Base-by-base conservation (phyloP, 2,329 filamentous ascomycete species). In the Sclerotinia borealis region DNA sequence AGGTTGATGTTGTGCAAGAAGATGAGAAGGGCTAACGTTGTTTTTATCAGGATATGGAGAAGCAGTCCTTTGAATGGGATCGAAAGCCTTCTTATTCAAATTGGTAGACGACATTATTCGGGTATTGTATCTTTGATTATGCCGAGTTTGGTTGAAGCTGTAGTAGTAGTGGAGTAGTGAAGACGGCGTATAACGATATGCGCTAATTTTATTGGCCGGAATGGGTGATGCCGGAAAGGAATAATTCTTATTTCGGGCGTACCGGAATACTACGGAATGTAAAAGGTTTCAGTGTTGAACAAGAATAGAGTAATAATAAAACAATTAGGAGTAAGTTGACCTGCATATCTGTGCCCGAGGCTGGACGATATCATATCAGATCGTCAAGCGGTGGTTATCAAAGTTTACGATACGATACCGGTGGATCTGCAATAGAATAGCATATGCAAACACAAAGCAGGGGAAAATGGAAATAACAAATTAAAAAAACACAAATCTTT, bases 11-110 rank as follows among this genome's bases (percentile, higher is more conserved):
- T 56, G 71, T 65, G 62, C 69, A 61, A 64, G 68, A 66, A 50
- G 69, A 34, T 62, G 50, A 48, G 54, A 58, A 70, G 72, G 71
- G 52, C 69, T 68, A 39, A 74, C 56, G 49, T 67, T 59, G 39
- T 59, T 61, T 19, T 72, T 71, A 65, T 73, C 68, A 47, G 67
- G 63, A 66, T 72, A 73, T 17, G 73, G 73, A 66, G 72, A 72
- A 49, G 68, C 60, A 48, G 68, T 65, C 39, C 70, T 61, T 36
- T 70, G 63, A 60, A 73, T 61, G 64, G 70, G 71, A 65, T 71
- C 68, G 47, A 58, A 63, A 51, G 61, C 29, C 52, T 63, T 63
- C 61, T 63, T 63, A 63, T 59, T 43, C 41, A 49, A 22, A 37
- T 37, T 63, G 15, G 61, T 59, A 15, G 43, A 27, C n/a, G 54